These are phyloP conservation scores for Peronosclerospora sorghi DNA, from an alignment of 352 stramenopile genomes.

Conservation along the genomic window DNA sequence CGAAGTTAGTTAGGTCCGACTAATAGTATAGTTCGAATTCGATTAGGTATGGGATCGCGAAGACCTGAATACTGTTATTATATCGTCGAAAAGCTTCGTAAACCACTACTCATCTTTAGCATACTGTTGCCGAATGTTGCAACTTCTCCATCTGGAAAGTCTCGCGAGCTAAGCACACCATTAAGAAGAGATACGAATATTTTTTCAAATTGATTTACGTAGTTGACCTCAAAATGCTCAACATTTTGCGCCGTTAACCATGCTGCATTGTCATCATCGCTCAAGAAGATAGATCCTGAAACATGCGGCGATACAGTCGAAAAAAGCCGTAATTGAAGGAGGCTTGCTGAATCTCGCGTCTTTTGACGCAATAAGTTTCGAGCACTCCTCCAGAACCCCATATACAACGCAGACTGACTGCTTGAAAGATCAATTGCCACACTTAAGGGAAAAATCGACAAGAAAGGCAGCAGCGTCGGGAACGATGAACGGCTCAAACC, in stretches of 20 bases:
- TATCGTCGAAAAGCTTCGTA: constrained; percentile 24
- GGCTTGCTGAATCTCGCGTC: constrained; percentile 41
- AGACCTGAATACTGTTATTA: too few species aligned
- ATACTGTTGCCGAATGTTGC: constrained; percentile 29
- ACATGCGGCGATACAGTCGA: constrained; percentile 59
- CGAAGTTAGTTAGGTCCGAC: too few species aligned
- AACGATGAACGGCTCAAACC: constrained; percentile 56
- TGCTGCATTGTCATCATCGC: constrained; percentile 17
- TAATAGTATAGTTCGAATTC: too few species aligned
- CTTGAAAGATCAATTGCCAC: constrained; percentile 34
- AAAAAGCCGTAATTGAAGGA: constrained; percentile 44
- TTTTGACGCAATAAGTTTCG: constrained; percentile 54
- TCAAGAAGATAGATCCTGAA: constrained; percentile 62
- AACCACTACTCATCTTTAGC: constrained; percentile 29
- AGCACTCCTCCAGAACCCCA: constrained; percentile 54
- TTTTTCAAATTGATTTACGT: constrained; percentile 63
- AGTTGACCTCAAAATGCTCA: constrained; percentile 18
- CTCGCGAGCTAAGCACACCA: constrained; percentile 26
- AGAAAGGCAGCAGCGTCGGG: constrained; percentile 50
- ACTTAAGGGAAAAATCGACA: constrained; percentile 57
- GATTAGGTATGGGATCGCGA: too few species aligned
- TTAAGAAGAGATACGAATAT: constrained; percentile 30
- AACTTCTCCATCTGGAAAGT: constrained; percentile 27
- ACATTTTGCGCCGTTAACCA: constrained; percentile 21
- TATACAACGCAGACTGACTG: too few species aligned